Conservation (phyloP, 2,329 filamentous ascomycete genomes). For the Fusarium cicatricum region DNA sequence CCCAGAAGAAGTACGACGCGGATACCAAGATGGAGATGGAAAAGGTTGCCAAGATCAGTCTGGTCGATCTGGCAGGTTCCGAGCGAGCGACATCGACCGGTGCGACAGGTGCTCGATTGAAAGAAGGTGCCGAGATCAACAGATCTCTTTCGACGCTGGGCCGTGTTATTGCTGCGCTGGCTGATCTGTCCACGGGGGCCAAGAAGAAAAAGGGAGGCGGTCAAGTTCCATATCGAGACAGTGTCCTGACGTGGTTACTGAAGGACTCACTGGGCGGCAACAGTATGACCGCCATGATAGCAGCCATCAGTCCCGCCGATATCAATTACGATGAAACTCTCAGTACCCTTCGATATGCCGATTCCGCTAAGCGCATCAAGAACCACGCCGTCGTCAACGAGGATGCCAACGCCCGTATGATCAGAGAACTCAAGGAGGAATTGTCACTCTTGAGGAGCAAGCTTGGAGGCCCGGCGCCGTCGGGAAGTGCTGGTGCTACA, state of each 20-base stretch:
- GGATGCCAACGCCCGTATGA: slow-evolving; percentile 98
- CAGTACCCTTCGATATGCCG: slow-evolving; percentile 93
- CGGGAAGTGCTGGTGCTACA: slow-evolving; percentile 56
- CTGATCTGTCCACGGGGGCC: slow-evolving; percentile 86
- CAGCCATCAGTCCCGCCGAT: slow-evolving; percentile 95
- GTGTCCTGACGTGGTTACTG: slow-evolving; percentile 92
- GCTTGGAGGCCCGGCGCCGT: slow-evolving; percentile 63
- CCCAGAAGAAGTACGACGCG: slow-evolving; percentile 88
- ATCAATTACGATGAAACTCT: slow-evolving; percentile 99
- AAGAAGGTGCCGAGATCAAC: slow-evolving; percentile 99
- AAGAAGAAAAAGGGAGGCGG: slow-evolving; percentile 76
- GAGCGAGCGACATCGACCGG: slow-evolving; percentile 97
- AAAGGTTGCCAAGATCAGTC: slow-evolving; percentile 96
- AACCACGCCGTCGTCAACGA: slow-evolving; percentile 99
- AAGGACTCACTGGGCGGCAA: slow-evolving; percentile 98
- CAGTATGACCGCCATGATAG: slow-evolving; percentile 99
- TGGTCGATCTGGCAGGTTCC: slow-evolving; percentile 97
- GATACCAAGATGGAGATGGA: slow-evolving; percentile 98
- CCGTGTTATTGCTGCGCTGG: slow-evolving; percentile 94
- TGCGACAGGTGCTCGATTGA: slow-evolving; percentile 91
- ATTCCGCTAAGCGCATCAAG: slow-evolving; percentile 99
- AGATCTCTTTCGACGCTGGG: slow-evolving; percentile 94
- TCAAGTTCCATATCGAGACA: slow-evolving; percentile 96
- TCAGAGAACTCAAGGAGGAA: slow-evolving; percentile 96
- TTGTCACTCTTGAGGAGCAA: slow-evolving; percentile 86